Evolutionary conservation across 2,329 filamentous ascomycete species (phyloP), one percentile per base, ranked within the genome.

Genomic region (Aureobasidium subglaciale): DNA sequence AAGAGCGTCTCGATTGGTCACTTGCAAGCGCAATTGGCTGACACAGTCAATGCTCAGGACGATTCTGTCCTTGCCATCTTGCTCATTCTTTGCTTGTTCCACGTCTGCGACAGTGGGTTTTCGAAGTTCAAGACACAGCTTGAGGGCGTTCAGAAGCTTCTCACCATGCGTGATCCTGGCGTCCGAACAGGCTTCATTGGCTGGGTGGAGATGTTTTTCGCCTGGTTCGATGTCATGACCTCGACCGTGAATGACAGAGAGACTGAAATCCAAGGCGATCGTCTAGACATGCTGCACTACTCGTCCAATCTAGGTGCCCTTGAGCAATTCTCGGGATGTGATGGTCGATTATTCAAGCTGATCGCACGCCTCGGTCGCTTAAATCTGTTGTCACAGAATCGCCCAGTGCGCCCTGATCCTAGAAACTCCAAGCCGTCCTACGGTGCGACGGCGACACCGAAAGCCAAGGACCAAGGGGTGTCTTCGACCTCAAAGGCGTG

Each of bases 81-180:
- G 32, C 79, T 96, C 35, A 81, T 96, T 8, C 78, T 96, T 3
- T 96, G 90, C 67, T 84, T 96, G 59, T 96, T 95, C 69, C 88
- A 95, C 62, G 90, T 96, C 73, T 93, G 90, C 59, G 91, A 96
- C 70, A 93, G 88, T 1, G 92, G 92, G 3, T 86, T 96, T 62
- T 90, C 89, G 18, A 92, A 92, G 65, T 96, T 96, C 72, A 88
- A 90, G 62, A 93, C 88, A 0, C 92, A 96, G 67, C 90, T 96
- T 64, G 90, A 90, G 1, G 91, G 92, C 0, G 90, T 96, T 35
- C 91, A 90, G 72, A 95, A 95, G 75, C 83, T 97, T 29, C 79
- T 96, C 10, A 82, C 85, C 4, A 82, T 96, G 73, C 81, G 90
- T 58, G 81, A 86, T 61, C 76, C 82, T 67, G 71, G 78, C 67